Base-by-base conservation (phyloP, 495 filamentous ascomycete species). In the Hyaloscypha bicolor region DNA sequence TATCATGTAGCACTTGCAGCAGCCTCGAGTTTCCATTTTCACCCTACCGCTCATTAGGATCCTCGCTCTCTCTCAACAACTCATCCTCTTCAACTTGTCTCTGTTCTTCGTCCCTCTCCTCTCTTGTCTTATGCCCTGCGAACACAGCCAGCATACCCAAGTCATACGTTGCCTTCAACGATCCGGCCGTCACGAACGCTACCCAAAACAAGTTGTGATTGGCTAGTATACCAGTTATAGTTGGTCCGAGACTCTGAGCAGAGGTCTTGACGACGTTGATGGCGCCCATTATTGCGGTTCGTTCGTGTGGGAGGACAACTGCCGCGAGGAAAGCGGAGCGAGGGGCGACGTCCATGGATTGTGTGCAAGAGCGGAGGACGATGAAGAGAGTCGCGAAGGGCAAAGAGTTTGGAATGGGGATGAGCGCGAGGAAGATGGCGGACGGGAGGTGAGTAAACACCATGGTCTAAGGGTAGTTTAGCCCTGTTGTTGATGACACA, bases 381-480 rank as follows among this genome's bases (percentile, higher is more conserved):
- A 94, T 79, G 55, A 93, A 85, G 2, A 79, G 82, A 53, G 89
- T 80, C 2, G 88, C 80, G 25, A 91, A 65, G 31, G 80, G 81
- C 16, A 88, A 76, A 29, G 75, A 77, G 32, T 74, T 73, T 4
- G 90, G 86, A 21, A 91, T 71, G 0, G 90, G 87, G 61, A 95
- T 88, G 32, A 93, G 71, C 12, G 88, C 78, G 1, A 95, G 85
- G 64, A 90, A 88, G 55, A 93, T 79, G 9, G 91, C 85, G 2
- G 90, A 92, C 0, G 92, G 92, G 6, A 92, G 83, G 71, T 95
- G 92, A 2, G 91, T 93, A 71, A 92, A 93, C 33, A 94, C 91
- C 92, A 96, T 96, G 9, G 92, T 93, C 78, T 85, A 64, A n/a
- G 33, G 14, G 42, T 37, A 21, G 3, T 11, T 61, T 31, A 61